These are phyloP conservation scores for Amanita rubescens DNA, from an alignment of 768 basidiomycete genomes.

Conservation along the genomic window DNA sequence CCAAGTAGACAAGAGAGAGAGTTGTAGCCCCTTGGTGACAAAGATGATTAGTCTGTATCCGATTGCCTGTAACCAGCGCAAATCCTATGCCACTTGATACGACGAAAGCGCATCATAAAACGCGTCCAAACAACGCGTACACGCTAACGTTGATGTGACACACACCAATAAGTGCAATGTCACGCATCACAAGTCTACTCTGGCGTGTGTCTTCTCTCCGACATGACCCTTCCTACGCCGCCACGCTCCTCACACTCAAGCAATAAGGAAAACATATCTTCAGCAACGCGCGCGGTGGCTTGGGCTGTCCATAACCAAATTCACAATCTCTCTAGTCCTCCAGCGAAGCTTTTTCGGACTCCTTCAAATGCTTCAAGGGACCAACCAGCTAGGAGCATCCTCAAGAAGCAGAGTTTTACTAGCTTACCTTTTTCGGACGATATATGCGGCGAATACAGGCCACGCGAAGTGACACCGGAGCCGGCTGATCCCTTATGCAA, in stretches of 20 bases:
- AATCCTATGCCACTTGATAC: conserved; percentile 2
- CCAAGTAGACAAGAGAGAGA: no score
- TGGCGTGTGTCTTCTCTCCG: background rate
- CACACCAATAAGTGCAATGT: background rate
- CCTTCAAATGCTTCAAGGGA: conserved; percentile 28
- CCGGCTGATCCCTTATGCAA: conserved; percentile 61
- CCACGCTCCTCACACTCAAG: conserved; percentile 47
- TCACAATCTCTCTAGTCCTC: conserved; percentile 29
- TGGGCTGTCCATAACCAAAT: conserved; percentile 49
- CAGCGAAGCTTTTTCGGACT: conserved; percentile 12
- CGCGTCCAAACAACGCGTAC: conserved; percentile 4
- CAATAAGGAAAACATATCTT: conserved; percentile 38
- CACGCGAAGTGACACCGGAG: conserved; percentile 70
- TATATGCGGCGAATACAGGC: conserved; percentile 22
- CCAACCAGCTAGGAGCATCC: conserved; percentile 19
- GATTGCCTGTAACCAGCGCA: background rate
- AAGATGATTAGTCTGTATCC: background rate
- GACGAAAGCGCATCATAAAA: background rate
- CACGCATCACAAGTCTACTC: background rate
- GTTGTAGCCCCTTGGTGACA: background rate
- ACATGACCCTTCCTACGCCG: conserved; percentile 52
- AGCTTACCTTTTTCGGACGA: conserved; percentile 28
- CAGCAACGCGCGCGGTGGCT: conserved; percentile 28
- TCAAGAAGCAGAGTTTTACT: conserved; percentile 45
- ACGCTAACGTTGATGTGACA: background rate